Base-by-base conservation (phyloP, 2,329 filamentous ascomycete species). In the Scedosporium dehoogii region DNA sequence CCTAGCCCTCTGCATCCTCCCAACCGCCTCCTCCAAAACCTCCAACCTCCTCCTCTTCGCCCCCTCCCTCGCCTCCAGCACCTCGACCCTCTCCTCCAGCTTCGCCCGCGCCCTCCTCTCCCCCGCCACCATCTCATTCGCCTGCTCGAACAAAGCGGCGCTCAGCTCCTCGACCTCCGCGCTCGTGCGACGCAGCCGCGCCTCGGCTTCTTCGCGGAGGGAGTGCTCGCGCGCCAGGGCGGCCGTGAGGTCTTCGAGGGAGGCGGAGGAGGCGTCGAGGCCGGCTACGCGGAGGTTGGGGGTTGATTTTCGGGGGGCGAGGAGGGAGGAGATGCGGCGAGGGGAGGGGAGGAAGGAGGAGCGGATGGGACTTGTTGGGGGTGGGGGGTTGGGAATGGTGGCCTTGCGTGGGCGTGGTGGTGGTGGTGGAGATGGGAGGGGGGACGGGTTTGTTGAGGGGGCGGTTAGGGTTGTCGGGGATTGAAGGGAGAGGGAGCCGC, bases 101-200 rank as follows among this genome's bases (percentile, higher is more conserved):
- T 81, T 83, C 5, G 88, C 88, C 63, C 89, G 78, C 41, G 87
- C 88, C 63, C 85, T 81, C 53, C 90, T 78, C 78, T 94, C 90
- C 18, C 82, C 79, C 2, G 90, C 89, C 21, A 94, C 90, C 90
- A 94, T 94, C 75, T 92, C 86, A 72, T 94, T 94, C 60, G 90
- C 90, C 76, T 92, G 87, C 75, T 90, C 86, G 72, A 94, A 94
- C 61, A 94, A 76, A 59, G 82, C 83, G 21, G 84, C 87, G 69
- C 84, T 90, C 66, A 94, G 77, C 74, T 94, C 90, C 74, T 93
- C 90, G 21, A 93, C 82, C 76, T 94, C 90, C 12, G 78, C 80
- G 69, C 84, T 86, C 59, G 89, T 88, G 59, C 85, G 82, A 66
- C 80, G 80, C 21, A 91, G 77, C 65, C 84, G 82, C 59, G 82